A percentile compares a stretch with the other conserved stretches of the same genome.
These are phyloP conservation scores for Hanseniaspora gamundiae DNA, from an alignment of 1,139 yeast species.

Conservation along the genomic window DNA sequence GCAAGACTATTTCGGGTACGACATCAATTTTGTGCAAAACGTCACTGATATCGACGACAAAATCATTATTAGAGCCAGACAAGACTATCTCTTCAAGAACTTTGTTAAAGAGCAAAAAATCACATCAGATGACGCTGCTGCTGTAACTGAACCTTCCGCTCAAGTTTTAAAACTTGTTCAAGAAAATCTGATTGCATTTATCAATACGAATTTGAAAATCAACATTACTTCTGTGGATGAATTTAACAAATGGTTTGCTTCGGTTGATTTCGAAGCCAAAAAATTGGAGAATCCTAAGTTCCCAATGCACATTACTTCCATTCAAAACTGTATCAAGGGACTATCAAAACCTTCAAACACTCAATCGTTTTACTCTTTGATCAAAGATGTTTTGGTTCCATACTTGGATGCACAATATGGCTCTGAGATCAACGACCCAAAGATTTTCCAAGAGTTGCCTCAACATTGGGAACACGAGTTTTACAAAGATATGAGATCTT, in stretches of 20 bases:
- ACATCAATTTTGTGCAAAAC: constrained; percentile 79
- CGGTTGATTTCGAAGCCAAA: constrained; percentile 37
- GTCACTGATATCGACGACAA: constrained; percentile 97
- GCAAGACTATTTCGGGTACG: constrained; percentile 84
- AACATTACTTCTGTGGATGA: constrained; percentile 21
- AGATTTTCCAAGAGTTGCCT: constrained; percentile 69
- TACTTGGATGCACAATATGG: constrained; percentile 63
- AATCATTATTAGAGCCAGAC: constrained; percentile 89
- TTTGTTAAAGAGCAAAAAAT: constrained; percentile 26
- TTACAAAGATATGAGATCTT: constrained; percentile 71
- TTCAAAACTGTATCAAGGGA: constrained; percentile 38
- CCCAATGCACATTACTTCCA: constrained; percentile 72
- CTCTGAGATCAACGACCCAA: constrained; percentile 68
- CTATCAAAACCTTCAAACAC: constrained; percentile 20
- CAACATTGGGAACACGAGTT: constrained; percentile 81
- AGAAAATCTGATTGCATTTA: constrained; percentile 26
- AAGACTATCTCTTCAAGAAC: constrained; percentile 63
- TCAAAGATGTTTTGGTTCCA: constrained; percentile 68
- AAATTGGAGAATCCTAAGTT: constrained; percentile 60
- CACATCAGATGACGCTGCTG: constrained; percentile 14
- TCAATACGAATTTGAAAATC: constrained; percentile 43
- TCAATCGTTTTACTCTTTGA: constrained; percentile 34
- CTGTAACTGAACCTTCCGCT: constrained; percentile 30
- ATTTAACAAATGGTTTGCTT: constrained; percentile 40
- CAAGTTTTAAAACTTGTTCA: constrained; percentile 35